Evolutionary conservation across 805 yeast species (phyloP).

Genomic region (Huiozyma sinensis): DNA sequence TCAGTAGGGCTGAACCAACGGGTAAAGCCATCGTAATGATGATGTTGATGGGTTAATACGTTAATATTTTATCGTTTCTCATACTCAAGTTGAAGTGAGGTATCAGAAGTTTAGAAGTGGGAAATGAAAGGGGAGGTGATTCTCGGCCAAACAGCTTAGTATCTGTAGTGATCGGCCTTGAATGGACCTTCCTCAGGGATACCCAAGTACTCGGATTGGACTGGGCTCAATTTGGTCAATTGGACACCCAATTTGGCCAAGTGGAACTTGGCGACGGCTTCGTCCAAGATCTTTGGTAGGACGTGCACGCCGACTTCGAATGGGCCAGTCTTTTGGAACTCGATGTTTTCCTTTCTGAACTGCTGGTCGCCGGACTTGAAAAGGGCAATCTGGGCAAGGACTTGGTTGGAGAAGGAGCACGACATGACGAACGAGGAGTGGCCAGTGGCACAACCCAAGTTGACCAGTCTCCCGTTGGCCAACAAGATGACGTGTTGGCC

Average conservation of each 20-base stretch:
- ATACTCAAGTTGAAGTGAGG: not conserved
- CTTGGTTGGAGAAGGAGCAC: constrained; percentile 99
- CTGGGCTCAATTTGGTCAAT: constrained; percentile 63
- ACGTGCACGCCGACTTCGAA: constrained; percentile 89
- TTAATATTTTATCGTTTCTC: not conserved
- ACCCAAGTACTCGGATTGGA: constrained; percentile 90
- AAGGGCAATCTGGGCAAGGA: constrained; percentile 94
- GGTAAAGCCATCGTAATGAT: no score
- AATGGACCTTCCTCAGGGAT: constrained; percentile 88
- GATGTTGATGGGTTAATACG: not conserved
- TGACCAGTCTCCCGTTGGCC: constrained; percentile 98
- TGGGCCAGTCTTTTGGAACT: constrained; percentile 87
- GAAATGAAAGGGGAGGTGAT: not conserved
- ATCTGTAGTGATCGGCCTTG: constrained; percentile 98
- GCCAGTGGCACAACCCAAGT: constrained; percentile 99
- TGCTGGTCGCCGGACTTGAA: constrained; percentile 76
- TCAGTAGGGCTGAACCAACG: no score
- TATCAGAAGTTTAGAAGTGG: not conserved
- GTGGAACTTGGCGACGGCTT: constrained; percentile 96
- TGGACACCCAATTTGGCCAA: constrained; percentile 88
- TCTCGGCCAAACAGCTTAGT: constrained; percentile 36
- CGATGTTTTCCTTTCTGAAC: constrained; percentile 74
- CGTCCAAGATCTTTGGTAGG: constrained; percentile 96
- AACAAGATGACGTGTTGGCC: constrained; percentile 93
- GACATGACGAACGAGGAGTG: constrained; percentile 99